Evolutionary conservation across 2,329 filamentous ascomycete genomes (phyloP).

Genomic region (Fusarium sp.): DNA sequence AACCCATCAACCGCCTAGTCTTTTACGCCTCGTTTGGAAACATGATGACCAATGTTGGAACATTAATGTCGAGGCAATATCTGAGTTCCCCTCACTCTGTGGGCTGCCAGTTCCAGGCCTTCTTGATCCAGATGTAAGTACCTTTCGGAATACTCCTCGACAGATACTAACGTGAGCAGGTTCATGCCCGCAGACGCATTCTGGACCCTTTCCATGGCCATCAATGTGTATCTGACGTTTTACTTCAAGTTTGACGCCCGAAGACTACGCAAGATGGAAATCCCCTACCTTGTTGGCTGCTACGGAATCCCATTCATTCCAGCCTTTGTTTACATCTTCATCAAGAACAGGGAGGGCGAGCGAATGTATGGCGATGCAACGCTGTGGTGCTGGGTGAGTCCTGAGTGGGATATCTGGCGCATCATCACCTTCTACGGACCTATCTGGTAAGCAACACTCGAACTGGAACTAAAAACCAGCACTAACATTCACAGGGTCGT

Average conservation of each 20-base stretch:
- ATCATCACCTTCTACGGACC: slow-evolving; percentile 80
- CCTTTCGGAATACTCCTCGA: background rate
- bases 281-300: slow-evolving; percentile 74
- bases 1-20: slow-evolving; percentile 86
- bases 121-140: slow-evolving; percentile 83
- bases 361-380: slow-evolving; percentile 79
- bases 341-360: slow-evolving; percentile 61
- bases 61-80: slow-evolving; percentile 75
- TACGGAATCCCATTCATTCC: slow-evolving; percentile 80
- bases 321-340: slow-evolving; percentile 74
- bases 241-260: slow-evolving; percentile 77
- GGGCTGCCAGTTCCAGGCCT: slow-evolving; percentile 78
- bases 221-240: slow-evolving; percentile 86
- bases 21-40: slow-evolving; percentile 89
- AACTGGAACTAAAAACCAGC: no score
- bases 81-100: slow-evolving; percentile 59
- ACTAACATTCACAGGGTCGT: slow-evolving; percentile 60
- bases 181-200: slow-evolving; percentile 81
- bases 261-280: slow-evolving; percentile 74
- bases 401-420: slow-evolving; percentile 75
- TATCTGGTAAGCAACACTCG: slow-evolving; percentile 64
- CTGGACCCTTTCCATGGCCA: slow-evolving; percentile 84
- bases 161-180: slow-evolving; percentile 56
- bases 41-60: slow-evolving; percentile 79
- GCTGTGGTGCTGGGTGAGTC: slow-evolving; percentile 83